Evolutionary conservation across 805 yeast species (phyloP).

Genomic region (Zygoascus flipseniorum): DNA sequence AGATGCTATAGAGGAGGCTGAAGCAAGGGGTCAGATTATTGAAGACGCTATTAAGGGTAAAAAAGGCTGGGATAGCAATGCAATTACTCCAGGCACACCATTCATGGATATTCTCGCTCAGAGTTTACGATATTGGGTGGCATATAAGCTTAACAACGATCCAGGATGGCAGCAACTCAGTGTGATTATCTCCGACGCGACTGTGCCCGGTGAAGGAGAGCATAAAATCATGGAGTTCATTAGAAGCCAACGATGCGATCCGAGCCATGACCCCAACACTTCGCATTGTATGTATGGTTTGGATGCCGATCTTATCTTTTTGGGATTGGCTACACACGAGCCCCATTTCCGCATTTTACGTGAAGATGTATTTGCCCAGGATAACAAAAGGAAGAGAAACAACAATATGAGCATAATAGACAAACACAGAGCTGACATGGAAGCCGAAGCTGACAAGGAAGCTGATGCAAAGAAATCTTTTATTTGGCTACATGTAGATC

Average conservation of each 20-base stretch:
- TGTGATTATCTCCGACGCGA: slow-evolving; percentile 87
- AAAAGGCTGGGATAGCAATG: slow-evolving; percentile 86
- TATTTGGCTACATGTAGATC: slow-evolving; percentile 85
- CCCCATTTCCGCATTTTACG: slow-evolving; percentile 91
- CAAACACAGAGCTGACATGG: slow-evolving; percentile 29
- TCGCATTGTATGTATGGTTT: slow-evolving; percentile 94
- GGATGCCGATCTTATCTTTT: slow-evolving; percentile 94
- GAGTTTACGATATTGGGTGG: slow-evolving; percentile 84
- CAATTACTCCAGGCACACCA: slow-evolving; percentile 98
- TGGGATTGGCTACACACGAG: slow-evolving; percentile 95
- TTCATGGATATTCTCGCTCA: slow-evolving; percentile 87
- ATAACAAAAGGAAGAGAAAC: slow-evolving; percentile 30
- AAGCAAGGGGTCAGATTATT: slow-evolving; percentile 59
- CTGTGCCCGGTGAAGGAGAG: slow-evolving; percentile 99
- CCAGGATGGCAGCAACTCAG: slow-evolving; percentile 91
- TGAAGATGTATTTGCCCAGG: slow-evolving; percentile 92
- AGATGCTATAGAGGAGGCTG: slow-evolving; percentile 48
- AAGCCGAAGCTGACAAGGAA: slow-evolving; percentile 30
- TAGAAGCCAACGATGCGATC: slow-evolving; percentile 79
- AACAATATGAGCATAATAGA: slow-evolving; percentile 41
- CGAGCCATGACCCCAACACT: slow-evolving; percentile 85
- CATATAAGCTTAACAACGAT: slow-evolving; percentile 76
- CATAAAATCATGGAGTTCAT: slow-evolving; percentile 96
- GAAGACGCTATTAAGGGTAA: slow-evolving; percentile 68
- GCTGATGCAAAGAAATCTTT: slow-evolving; percentile 52